These are phyloP conservation scores for Cyberlindnera veronae DNA, from an alignment of 805 yeast species.

Conservation along the genomic window DNA sequence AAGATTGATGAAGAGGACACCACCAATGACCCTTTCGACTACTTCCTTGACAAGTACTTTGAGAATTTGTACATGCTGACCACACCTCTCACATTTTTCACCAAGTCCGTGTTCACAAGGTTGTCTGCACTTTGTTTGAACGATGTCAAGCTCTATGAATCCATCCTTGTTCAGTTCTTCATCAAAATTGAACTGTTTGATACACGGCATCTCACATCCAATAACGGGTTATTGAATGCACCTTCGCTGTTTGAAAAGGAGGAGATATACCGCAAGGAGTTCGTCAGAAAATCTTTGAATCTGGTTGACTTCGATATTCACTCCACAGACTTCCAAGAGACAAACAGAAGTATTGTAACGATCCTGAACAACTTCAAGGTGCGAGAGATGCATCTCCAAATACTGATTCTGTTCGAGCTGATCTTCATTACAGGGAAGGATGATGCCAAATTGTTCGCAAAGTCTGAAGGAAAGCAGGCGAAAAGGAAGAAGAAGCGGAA, in stretches of 20 bases:
- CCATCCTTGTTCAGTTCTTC: conserved; percentile 30
- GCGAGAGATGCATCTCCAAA: conserved; percentile 55
- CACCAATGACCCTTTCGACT: conserved; percentile 27
- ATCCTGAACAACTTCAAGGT: conserved; percentile 42
- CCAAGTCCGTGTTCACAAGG: conserved; percentile 48
- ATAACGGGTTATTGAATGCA: conserved; percentile 29
- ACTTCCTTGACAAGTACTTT: conserved; percentile 32
- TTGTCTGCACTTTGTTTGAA: conserved; percentile 40
- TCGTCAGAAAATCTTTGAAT: conserved; percentile 26
- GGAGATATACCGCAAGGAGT: conserved; percentile 25
- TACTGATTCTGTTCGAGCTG: conserved; percentile 45
- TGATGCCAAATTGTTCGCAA: conserved; percentile 33
- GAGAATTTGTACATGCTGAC: conserved; percentile 33
- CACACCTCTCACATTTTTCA: conserved; percentile 38
- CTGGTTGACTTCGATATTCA: conserved; percentile 26
- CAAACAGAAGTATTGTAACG: conserved; percentile 28
- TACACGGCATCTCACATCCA: conserved; percentile 33
- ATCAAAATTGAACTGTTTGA: conserved; percentile 40
- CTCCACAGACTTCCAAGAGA: conserved; percentile 22
- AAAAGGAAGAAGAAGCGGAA: conserved; percentile 16
- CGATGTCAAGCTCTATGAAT: conserved; percentile 21
- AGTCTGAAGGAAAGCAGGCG: conserved; percentile 5
- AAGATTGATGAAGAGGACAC: conserved; percentile 10
- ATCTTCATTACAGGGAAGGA: conserved; percentile 34
- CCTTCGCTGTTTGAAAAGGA: conserved; percentile 26